Percentiles rank a stretch among this genome's conserved stretches.
phyloP scores from a whole-genome alignment of 192 early-diverging fungal genomes.

The Allomyces arbusculus region DNA sequence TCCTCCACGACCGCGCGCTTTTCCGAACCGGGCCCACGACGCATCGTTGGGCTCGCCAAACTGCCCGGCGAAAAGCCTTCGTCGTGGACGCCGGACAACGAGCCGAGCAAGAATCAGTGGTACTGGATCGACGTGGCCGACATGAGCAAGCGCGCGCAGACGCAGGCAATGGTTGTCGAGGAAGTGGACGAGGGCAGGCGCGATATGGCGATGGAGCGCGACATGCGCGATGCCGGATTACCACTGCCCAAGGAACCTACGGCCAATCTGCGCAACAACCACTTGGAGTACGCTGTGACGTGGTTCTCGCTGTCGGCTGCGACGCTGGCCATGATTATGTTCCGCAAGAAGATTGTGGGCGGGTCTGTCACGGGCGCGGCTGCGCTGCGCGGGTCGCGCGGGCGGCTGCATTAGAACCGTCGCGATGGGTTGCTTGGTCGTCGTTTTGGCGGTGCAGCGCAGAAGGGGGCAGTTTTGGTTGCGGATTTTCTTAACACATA shows the following conservation, averaged over 20 bases:
- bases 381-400: no score
- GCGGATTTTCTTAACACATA: no score
- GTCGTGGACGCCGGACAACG: constrained; percentile 33
- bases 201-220: constrained; percentile 6
- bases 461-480: no score
- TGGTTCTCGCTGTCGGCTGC: constrained; percentile 54
- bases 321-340: constrained; percentile 45
- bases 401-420: no score
- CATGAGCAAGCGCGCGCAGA: constrained; percentile 44
- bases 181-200: constrained; percentile 27
- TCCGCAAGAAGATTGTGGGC: constrained; percentile 1
- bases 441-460: no score
- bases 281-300: constrained; percentile 69
- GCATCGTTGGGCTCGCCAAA: constrained; percentile 47
- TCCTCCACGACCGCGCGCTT: not conserved
- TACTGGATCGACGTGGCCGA: constrained; percentile 52
- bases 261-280: constrained; percentile 65
- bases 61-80: constrained; percentile 32
- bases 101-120: constrained; percentile 55
- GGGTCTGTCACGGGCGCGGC: no score
- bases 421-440: no score
- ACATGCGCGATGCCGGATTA: constrained; percentile 26
- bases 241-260: constrained; percentile 49
- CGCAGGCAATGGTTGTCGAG: constrained; percentile 59
- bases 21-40: constrained; percentile 14